Base-by-base conservation (phyloP, 441 rosid species). In the Geranium incanum region DNA sequence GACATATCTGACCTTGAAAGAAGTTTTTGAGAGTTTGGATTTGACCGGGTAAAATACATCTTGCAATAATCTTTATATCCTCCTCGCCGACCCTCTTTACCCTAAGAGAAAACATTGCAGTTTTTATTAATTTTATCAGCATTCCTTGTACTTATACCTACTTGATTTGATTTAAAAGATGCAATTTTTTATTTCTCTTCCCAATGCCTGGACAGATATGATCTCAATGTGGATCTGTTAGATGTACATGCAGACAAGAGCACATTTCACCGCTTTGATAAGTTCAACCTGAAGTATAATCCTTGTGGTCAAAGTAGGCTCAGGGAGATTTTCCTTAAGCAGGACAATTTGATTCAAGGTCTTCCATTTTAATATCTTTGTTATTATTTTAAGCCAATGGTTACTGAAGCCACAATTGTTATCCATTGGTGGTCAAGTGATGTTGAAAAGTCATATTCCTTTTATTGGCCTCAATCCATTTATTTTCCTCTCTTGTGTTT, bases 241-340 rank as follows among this genome's bases (percentile, higher is more conserved):
- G 99, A 95, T 83, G 99, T 95, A 78, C 99, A 95, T 60, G 99
- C 98, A 50, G 99, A 95, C 83, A 95, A 95, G 84, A 95, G 33
- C 33, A 28, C 33, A 2, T 28, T 28, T 28, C 99, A 95, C 79
- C 98, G 99, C 21, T 95, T 95, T 86, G 99, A 93, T 76, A 95
- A 95, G 87, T 95, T 95, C 81, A 95, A 95, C 76, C 95, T 95
- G 3, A 95, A 95, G 86, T 95, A 95, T 70, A 95, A 95, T 86
- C 99, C 99, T 11, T 95, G 99, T 71, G 99, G 99, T 75, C 99
- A 95, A 81, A 95, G 99, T 82, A 86, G 99, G 81, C 98, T 95
- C 45, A 86, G 99, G 84, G 99, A 95, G 77, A 95, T 95, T 77
- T 95, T 95, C 84, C 97, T 95, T 70, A 95, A 95, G 83, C 99